phyloP scores from a whole-genome alignment of 148 eudicot species.

The Cornus controversa region DNA sequence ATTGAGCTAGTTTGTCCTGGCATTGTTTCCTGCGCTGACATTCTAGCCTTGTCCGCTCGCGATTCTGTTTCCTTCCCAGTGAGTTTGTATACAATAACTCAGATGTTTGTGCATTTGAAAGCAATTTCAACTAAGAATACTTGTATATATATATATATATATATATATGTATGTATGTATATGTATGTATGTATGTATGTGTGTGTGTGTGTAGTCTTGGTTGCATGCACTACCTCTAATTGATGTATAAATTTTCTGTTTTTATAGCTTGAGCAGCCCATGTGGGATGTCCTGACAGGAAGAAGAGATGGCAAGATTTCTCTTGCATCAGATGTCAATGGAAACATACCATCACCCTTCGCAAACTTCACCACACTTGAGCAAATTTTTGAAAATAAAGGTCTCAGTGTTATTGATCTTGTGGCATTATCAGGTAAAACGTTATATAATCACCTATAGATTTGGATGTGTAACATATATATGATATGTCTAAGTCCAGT shows the following conservation, averaged over 20 bases:
- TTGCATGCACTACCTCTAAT: too few relatives aligned
- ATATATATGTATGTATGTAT: too few relatives aligned
- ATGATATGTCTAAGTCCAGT: too few relatives aligned
- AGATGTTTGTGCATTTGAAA: too few relatives aligned
- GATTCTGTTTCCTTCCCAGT: constrained; percentile 21
- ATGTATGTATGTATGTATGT: too few relatives aligned
- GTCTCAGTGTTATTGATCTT: constrained; percentile 24
- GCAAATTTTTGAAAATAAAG: constrained; percentile 5
- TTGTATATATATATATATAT: too few relatives aligned
- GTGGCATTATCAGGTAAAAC: constrained; percentile 42
- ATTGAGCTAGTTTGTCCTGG: constrained; percentile 42
- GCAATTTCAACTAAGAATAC: too few relatives aligned
- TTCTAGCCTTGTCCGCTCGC: constrained; percentile 36
- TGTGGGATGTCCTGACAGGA: constrained; percentile 25
- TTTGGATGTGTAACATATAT: too few relatives aligned
- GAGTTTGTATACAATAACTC: not conserved
- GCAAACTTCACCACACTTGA: constrained; percentile 15
- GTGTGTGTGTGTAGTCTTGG: too few relatives aligned
- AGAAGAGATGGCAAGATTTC: constrained; percentile 29
- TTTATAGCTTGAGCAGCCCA: not conserved
- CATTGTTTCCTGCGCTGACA: constrained; percentile 50
- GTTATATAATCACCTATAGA: too few relatives aligned
- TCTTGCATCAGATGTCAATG: constrained; percentile 10
- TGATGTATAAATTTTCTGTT: too few relatives aligned
- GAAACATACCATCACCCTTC: constrained; percentile 10